Conservation (phyloP, 148 eudicot genomes). For the Fagopyrum tataricum region DNA sequence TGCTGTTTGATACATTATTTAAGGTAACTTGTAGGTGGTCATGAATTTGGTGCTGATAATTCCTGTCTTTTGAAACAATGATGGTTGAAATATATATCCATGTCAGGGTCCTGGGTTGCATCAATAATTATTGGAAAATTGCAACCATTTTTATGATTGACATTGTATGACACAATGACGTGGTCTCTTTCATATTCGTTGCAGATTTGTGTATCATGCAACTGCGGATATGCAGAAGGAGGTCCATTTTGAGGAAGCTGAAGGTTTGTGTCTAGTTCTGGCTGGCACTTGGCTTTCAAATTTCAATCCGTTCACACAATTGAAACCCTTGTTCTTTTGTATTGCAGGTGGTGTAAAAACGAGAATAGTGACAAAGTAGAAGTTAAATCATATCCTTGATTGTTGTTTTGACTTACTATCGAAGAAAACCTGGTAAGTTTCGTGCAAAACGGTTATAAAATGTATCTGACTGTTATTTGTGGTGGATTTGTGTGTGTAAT, state of each 20-base stretch:
- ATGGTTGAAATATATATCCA: neutral
- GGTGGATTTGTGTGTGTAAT: neutral
- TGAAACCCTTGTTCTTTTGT: constrained; percentile 12
- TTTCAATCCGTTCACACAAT: constrained; percentile 13
- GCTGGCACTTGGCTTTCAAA: neutral
- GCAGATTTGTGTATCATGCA: constrained; percentile 81
- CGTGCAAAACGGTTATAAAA: neutral
- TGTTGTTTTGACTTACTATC: neutral
- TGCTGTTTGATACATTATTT: neutral
- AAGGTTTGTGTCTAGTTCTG: constrained; percentile 41
- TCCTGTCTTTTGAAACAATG: too few species aligned
- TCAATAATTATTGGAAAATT: neutral
- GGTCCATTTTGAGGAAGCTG: constrained; percentile 75
- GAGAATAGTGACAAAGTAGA: constrained; percentile 36
- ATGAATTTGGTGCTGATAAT: neutral
- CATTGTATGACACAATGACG: neutral
- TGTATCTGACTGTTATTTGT: neutral
- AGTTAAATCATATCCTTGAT: constrained; percentile 16
- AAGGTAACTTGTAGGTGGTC: too few species aligned
- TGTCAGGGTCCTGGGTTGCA: neutral
- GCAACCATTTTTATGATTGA: neutral
- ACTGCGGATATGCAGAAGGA: constrained; percentile 85
- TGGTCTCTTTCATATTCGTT: constrained; percentile 8
- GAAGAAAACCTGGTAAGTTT: neutral
- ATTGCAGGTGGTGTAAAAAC: constrained; percentile 75